Evolutionary conservation across 1,284 basidiomycete genomes (phyloP), one percentile per base, ranked within the genome.

Genomic region (Cryptococcus hybrid): DNA sequence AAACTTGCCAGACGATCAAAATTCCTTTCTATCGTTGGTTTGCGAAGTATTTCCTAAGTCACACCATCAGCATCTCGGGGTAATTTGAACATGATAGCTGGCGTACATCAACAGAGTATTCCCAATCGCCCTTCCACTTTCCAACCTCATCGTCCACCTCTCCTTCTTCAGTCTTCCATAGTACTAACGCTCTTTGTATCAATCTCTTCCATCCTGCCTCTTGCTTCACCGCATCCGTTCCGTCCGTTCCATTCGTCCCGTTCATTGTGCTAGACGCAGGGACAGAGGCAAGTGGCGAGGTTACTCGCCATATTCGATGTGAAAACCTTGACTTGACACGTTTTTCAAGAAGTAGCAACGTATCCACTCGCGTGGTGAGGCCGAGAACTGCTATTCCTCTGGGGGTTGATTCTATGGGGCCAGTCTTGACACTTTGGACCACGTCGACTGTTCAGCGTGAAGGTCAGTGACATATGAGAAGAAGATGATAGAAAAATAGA

Each of bases 241-340:
- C 47, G 5, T 12, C 35, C 15, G 34, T 36, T 15, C 18, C 47
- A 13, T 9, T 8, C 18, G 15, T 36, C 3, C 30, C 30, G 30
- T 30, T 30, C 3, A 30, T 30, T 30, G 30, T 30, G 30, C 3
- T 30, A 30, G 30, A 30, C 30, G 30, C 30, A 30, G 34, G 7
- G 11, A 15, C 18, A 15, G 42, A n/a, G n/a, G 44, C 52, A 24
- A 80, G 68, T 0, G 87, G 85, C 18, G 86, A 84, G 0, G 84
- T 82, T 6, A 90, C 86, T 52, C 90, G 84, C 62, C 93, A 82
- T 67, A 92, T 89, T 51, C 93, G 83, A 40, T 92, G 91, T 4
- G 92, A 95, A 78, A 96, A 98, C 5, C 93, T 85, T 63, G 91
- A 95, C 77, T 96, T 95, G 52, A 97, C 93, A 49, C 93, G 84